Base-by-base conservation (phyloP, 1,284 basidiomycete genomes). In the Thecaphora thlaspeos region DNA sequence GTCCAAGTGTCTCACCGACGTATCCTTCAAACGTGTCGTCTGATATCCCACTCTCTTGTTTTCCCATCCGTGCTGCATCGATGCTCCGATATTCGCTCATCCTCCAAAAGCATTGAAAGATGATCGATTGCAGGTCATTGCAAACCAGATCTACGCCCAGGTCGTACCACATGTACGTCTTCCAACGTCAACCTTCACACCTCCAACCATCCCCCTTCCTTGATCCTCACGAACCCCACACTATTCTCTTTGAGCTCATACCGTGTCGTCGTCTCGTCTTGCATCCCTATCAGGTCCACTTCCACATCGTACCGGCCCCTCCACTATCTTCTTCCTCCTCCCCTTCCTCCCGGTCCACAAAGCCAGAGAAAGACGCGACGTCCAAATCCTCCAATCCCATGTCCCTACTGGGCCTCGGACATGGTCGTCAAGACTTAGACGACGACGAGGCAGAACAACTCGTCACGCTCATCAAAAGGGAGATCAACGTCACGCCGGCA, bases 261-360 rank as follows among this genome's bases (percentile, higher is more conserved):
- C 28, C 28, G 14, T 8, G 7, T 30, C 28, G 28, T 30, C 14
- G 8, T 14, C 28, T 30, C 28, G 28, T 14, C 28, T 14, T 30
- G 7, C 14, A 14, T 8, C 28, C 8, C 7, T 30, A n/a, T 44
- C 51, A 88, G 87, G 87, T 89, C 10, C 88, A 89, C 72, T 88
- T 86, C 68, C 88, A 89, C 74, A 83, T 89, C 54, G 86, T 89
- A 37, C 88, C 88, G 0, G 87, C 88, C 1, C 87, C 87, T 1
- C 78, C 63, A 21, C 80, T 83, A 40, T 47, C 68, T 15, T 34
- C 32, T 41, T 71, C 40, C 3, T 8, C 32, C 17, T 24, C 32
- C 5, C 4, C 22, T n/a, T n/a, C n/a, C n/a, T n/a, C n/a, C n/a
- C n/a, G n/a, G n/a, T n/a, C n/a, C n/a, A n/a, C n/a, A n/a, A n/a